Base-by-base conservation (phyloP, 345 rosid genomes). In the Aurinia saxatilis region DNA sequence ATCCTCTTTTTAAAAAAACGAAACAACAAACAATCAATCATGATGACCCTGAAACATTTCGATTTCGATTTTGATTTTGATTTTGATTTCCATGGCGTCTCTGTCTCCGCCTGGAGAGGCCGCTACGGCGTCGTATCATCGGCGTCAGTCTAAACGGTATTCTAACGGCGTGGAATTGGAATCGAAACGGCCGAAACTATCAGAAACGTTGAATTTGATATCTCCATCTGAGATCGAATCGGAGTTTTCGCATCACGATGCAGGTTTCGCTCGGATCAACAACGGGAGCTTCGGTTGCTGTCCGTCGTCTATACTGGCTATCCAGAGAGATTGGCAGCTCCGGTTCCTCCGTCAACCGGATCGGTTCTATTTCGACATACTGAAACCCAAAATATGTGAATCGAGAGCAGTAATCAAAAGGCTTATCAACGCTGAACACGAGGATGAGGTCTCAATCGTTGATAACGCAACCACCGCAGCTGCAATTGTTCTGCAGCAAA, bases 401-500 rank as follows among this genome's bases (percentile, higher is more conserved):
- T 88, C 98, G 0, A 78, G 98, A 44, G 45, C 69, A 11, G 55
- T 69, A 4, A 71, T 91, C 62, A 79, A 70, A 42, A 57, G 77
- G 7, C 49, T 91, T 8, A 73, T 91, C 73, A 91, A 91, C 72
- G 96, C 98, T 4, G 84, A 78, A 12, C 79, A 82, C 54, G 84
- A 79, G 9, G 79, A 77, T 2, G 96, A 91, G 36, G 63, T 91
- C 73, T 88, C 96, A 2, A 73, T 91, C 55, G 95, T 91, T n/a
- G 98, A 91, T 49, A 91, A 88, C 80, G 98, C 92, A 25, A 88
- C 98, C 51, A 88, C 98, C 8, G 96, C 98, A 4, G 98, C 81
- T 0, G 88, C 98, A 1, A 86, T 91, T 40, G 92, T 91, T 16
- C 72, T 88, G 23, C 95, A 88, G 66, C 75, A 80, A 64, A 57